Conservation (phyloP, 148 eudicot species). For the Dysphania ambrosioides region DNA sequence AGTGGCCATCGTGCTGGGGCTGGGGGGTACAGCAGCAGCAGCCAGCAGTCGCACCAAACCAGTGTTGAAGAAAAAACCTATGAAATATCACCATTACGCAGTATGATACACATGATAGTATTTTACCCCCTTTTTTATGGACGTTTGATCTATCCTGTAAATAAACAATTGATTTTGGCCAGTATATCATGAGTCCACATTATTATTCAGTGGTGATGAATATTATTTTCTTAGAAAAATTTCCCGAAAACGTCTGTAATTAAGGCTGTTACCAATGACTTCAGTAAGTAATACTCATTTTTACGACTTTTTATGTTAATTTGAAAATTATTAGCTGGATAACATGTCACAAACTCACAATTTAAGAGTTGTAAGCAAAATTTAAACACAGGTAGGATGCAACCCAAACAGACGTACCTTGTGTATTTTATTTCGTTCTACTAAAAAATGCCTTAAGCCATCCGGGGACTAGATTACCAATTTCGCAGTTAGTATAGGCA, state of each 20-base stretch:
- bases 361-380: no score
- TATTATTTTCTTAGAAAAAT: no score
- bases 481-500: not conserved
- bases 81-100: conserved; percentile 29
- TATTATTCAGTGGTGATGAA: not conserved
- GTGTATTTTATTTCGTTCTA: no score
- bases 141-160: not conserved
- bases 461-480: not conserved
- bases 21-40: conserved; percentile 59
- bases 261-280: no score
- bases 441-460: no score
- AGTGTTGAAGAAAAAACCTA: conserved; percentile 51
- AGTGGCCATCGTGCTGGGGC: conserved; percentile 70
- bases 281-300: no score
- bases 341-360: no score
- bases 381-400: not conserved
- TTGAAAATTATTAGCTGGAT: no score
- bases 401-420: no score
- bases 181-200: not conserved
- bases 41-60: conserved; percentile 49
- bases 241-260: no score
- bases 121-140: not conserved
- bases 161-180: not conserved
- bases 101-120: conserved; percentile 19
- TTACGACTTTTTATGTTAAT: no score